Conservation (phyloP, 2,329 filamentous ascomycete genomes). For the Clonostachys chloroleuca region DNA sequence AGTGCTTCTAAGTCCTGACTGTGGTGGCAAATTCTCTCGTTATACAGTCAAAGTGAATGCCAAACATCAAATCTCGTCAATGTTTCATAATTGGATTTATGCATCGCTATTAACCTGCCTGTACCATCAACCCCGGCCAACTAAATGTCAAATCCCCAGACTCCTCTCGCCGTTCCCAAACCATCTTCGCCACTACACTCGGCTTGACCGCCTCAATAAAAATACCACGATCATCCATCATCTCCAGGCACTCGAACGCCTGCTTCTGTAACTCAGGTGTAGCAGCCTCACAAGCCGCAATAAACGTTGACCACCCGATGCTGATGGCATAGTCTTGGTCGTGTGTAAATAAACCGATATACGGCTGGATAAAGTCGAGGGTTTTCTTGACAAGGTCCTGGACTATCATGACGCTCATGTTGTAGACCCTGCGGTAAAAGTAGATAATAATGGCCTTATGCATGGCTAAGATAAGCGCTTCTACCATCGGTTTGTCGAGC, state of each 20-base stretch:
- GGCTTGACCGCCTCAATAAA: slow-evolving; percentile 16
- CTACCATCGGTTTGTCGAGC: slow-evolving; percentile 7
- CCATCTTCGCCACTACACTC: slow-evolving; percentile 14
- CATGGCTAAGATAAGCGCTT: slow-evolving; percentile 28
- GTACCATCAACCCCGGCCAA: slow-evolving; percentile 11
- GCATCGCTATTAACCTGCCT: slow-evolving; percentile 6
- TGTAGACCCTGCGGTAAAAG: neutral
- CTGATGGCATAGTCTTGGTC: slow-evolving; percentile 29
- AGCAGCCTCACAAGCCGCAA: slow-evolving; percentile 34
- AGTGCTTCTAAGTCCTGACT: too few relatives aligned
- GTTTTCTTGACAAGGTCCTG: neutral
- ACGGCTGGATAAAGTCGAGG: slow-evolving; percentile 25
- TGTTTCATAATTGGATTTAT: neutral
- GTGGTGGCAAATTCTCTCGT: too few relatives aligned
- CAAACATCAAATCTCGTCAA: too few relatives aligned
- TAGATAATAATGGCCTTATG: neutral
- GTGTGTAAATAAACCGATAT: slow-evolving; percentile 19
- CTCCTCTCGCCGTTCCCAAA: slow-evolving; percentile 18
- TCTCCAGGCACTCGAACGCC: slow-evolving; percentile 11
- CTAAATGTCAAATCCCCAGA: slow-evolving; percentile 21
- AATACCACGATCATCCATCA: slow-evolving; percentile 18
- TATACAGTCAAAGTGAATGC: too few relatives aligned
- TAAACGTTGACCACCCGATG: slow-evolving; percentile 36
- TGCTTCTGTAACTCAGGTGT: slow-evolving; percentile 23
- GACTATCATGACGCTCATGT: neutral